Percentiles rank a stretch among this genome's conserved stretches.
Evolutionary conservation across 495 filamentous ascomycete species (phyloP).

Genomic region (Penicillium goetzii): DNA sequence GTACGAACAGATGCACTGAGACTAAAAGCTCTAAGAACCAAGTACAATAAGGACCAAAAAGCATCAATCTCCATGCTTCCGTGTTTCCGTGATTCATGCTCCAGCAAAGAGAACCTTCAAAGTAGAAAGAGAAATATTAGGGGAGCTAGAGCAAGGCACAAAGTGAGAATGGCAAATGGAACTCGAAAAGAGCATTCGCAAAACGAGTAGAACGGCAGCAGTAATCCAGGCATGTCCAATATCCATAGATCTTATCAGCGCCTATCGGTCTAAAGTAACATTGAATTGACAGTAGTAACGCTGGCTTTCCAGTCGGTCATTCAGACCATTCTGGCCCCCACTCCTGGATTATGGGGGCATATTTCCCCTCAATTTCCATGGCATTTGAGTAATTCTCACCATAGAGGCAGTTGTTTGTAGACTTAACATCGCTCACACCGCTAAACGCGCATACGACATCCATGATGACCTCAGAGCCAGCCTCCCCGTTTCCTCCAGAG

Average conservation of each 20-base stretch:
- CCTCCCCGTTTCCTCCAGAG: conserved; percentile 22
- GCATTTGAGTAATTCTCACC: neutral
- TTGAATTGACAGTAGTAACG: neutral
- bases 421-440: neutral
- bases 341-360: neutral
- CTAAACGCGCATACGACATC: neutral
- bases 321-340: neutral
- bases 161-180: neutral
- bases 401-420: neutral
- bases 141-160: neutral
- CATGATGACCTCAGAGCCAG: neutral
- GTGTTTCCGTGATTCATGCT: no score
- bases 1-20: neutral
- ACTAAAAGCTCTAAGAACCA: neutral
- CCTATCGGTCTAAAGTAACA: neutral
- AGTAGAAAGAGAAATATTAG: no score
- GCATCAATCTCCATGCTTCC: no score
- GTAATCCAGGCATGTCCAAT: no score
- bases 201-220: neutral
- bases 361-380: neutral
- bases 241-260: no score
- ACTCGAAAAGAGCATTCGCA: neutral
- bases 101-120: no score
- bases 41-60: no score
- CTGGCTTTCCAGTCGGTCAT: neutral